Evolutionary conservation across 1,139 yeast species (phyloP).

Genomic region (Groenewaldozyma auringiensis): DNA sequence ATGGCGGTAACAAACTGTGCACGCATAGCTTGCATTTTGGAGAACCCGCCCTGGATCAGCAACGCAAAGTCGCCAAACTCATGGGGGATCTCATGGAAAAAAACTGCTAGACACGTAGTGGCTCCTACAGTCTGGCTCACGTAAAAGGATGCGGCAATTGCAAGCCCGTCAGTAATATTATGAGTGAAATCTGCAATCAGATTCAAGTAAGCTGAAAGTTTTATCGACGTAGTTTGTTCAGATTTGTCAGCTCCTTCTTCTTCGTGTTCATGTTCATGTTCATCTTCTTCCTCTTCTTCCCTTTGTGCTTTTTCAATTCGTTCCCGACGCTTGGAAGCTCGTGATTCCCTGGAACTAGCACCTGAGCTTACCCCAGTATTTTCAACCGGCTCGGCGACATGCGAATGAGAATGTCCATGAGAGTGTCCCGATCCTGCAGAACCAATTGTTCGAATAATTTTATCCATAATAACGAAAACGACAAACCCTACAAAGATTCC

Average conservation of each 20-base stretch:
- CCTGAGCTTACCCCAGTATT: background rate
- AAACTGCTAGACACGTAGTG: constrained; percentile 56
- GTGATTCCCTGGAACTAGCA: background rate
- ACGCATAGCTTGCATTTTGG: constrained; percentile 52
- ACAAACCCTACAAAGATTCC: constrained; percentile 52
- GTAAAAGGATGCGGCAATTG: constrained; percentile 59
- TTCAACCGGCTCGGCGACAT: constrained; percentile 3
- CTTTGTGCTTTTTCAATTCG: background rate
- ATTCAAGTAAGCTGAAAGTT: constrained; percentile 51
- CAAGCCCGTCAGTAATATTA: constrained; percentile 64
- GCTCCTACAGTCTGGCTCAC: constrained; percentile 50
- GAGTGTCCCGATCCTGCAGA: constrained; percentile 34
- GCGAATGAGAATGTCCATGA: constrained; percentile 38
- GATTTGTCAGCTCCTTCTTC: constrained; percentile 2
- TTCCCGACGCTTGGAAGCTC: background rate
- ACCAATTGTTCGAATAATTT: constrained; percentile 43
- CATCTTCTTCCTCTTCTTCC: constrained; percentile 8
- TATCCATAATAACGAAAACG: constrained; percentile 50
- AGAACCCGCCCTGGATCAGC: constrained; percentile 54
- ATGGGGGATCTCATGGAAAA: constrained; percentile 69
- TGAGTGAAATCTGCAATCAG: constrained; percentile 60
- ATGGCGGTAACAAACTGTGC: constrained; percentile 56
- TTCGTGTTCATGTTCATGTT: constrained; percentile 7
- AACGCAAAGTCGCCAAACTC: constrained; percentile 69
- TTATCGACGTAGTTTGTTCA: constrained; percentile 20